A percentile compares a stretch with the other conserved stretches of the same genome.
phyloP scores from a whole-genome alignment of 306 rosid species.

The Astragalus glycyphyllos region DNA sequence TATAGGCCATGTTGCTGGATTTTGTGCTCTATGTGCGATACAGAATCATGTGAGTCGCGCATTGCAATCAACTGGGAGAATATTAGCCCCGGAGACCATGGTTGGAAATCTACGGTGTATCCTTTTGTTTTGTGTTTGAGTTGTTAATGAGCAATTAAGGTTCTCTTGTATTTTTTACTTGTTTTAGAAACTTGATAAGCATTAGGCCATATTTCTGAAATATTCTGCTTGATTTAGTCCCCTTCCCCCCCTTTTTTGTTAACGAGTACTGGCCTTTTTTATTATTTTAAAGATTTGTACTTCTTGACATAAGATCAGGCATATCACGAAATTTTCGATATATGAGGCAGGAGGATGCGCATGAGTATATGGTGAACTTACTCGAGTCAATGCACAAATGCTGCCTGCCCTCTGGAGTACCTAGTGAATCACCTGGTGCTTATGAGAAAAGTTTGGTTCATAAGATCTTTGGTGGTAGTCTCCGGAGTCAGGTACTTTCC shows the following conservation, averaged over 20 bases:
- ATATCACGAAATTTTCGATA: slow-evolving; percentile 86
- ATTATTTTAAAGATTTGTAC: slow-evolving; percentile 42
- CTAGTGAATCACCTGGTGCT: slow-evolving; percentile 93
- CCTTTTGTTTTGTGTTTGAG: slow-evolving; percentile 48
- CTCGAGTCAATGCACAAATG: slow-evolving; percentile 98
- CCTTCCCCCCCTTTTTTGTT: not conserved
- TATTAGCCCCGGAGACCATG: slow-evolving; percentile 75
- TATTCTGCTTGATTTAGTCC: not conserved
- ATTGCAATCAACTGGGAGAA: slow-evolving; percentile 78
- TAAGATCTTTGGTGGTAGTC: slow-evolving; percentile 95
- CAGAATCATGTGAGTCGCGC: slow-evolving; percentile 96
- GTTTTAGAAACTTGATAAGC: not conserved
- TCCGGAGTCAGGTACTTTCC: slow-evolving; percentile 79
- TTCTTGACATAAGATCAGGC: slow-evolving; percentile 72
- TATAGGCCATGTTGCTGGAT: slow-evolving; percentile 85
- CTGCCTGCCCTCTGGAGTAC: slow-evolving; percentile 92
- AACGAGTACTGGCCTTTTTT: not conserved
- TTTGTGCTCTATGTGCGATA: slow-evolving; percentile 97
- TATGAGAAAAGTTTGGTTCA: slow-evolving; percentile 97
- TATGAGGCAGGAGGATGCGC: slow-evolving; percentile 98
- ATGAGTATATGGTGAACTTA: slow-evolving; percentile 98
- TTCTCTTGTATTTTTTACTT: not conserved
- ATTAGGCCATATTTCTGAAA: not conserved
- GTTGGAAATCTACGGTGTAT: slow-evolving; percentile 88
- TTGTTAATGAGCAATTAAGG: not conserved